A percentile compares a stretch with the other conserved stretches of the same genome.
phyloP scores from a whole-genome alignment of 345 rosid genomes.

The Populus ilicifolia region DNA sequence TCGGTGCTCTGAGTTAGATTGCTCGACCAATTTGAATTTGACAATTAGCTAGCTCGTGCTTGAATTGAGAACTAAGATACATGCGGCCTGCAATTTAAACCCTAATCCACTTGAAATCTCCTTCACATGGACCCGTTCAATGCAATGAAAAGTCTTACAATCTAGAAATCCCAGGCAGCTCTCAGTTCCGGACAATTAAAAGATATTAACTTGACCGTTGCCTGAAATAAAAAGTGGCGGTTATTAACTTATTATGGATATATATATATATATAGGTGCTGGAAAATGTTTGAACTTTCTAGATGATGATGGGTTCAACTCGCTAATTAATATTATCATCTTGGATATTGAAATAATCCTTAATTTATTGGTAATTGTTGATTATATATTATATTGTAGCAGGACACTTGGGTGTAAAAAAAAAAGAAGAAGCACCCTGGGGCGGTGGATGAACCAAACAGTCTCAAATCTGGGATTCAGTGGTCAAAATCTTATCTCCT shows the following conservation, averaged over 20 bases:
- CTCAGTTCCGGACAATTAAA: background rate
- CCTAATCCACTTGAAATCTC: background rate
- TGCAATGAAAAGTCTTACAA: background rate
- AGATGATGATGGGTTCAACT: background rate
- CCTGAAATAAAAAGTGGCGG: background rate
- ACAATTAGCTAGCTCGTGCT: background rate
- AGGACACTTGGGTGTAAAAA: background rate
- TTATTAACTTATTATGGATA: background rate
- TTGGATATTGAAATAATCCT: background rate
- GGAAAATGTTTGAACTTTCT: background rate
- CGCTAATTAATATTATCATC: background rate
- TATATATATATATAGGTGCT: no score
- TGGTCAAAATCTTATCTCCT: constrained; percentile 11
- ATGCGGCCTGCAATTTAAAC: background rate
- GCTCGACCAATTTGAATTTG: background rate
- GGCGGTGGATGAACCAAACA: background rate
- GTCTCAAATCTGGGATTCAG: constrained; percentile 8
- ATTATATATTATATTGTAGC: background rate
- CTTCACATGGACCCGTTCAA: background rate
- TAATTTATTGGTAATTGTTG: background rate
- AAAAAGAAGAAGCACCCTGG: background rate
- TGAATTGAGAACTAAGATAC: background rate
- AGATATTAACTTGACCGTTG: background rate
- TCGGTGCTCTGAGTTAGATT: background rate
- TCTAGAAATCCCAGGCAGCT: background rate